Evolutionary conservation across 352 stramenopile species (phyloP).

Genomic region (Globisporangium iwayamae): DNA sequence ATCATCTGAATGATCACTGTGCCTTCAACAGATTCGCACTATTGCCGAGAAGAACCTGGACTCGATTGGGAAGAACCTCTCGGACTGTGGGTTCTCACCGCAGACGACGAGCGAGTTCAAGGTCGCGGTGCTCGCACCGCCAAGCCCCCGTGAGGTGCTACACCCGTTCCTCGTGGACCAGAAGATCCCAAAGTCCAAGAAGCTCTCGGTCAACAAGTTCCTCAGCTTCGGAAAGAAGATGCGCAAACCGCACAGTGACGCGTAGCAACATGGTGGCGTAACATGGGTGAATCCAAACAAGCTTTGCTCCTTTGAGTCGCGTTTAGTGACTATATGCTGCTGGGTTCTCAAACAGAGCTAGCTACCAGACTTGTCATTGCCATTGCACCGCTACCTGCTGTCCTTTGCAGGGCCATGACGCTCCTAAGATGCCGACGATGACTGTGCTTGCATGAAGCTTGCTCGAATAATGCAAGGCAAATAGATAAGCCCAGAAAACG

Average conservation of each 20-base stretch:
- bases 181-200: constrained; percentile 57
- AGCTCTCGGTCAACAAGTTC: constrained; percentile 76
- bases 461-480: no score
- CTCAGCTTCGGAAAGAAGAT: constrained; percentile 62
- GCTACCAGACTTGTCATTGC: no score
- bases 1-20: not conserved
- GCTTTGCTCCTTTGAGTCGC: not conserved
- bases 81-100: constrained; percentile 31
- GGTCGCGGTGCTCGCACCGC: constrained; percentile 31
- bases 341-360: no score
- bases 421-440: no score
- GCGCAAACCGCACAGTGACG: constrained; percentile 34
- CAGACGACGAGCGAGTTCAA: constrained; percentile 56
- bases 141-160: constrained; percentile 10
- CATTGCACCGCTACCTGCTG: no score
- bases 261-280: constrained; percentile 1
- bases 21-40: constrained; percentile 45
- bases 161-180: constrained; percentile 28
- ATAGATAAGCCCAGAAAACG: not conserved
- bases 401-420: no score
- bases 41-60: constrained; percentile 72
- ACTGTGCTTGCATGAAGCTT: no score
- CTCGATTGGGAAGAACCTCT: constrained; percentile 68
- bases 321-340: not conserved
- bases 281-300: not conserved